Conservation (phyloP, 176 grass and related monocot species). For the sorghum (Sorghum bicolor) region DNA sequence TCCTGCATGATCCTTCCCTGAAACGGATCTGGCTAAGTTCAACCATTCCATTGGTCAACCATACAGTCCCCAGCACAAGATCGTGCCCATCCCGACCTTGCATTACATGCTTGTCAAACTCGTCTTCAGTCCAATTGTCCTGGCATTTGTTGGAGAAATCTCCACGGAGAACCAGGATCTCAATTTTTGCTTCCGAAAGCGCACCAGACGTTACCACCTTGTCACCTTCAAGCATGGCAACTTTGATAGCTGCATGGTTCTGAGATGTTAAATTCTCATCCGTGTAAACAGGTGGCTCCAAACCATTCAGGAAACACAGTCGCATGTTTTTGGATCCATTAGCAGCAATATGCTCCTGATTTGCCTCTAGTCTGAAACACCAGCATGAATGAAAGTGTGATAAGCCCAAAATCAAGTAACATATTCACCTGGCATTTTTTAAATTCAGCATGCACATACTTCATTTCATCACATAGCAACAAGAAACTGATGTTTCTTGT, state of each 20-base stretch:
- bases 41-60: conserved; percentile 9
- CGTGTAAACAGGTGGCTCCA: conserved; percentile 31
- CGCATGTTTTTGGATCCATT: neutral
- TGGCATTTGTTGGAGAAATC: conserved; percentile 10
- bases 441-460: too few species aligned
- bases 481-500: neutral
- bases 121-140: conserved; percentile 33
- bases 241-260: conserved; percentile 13
- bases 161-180: conserved; percentile 34
- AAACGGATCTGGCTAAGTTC: conserved; percentile 5
- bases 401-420: neutral
- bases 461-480: neutral
- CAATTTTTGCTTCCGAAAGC: neutral
- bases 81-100: conserved; percentile 30
- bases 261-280: conserved; percentile 2
- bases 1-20: conserved; percentile 39
- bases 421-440: neutral
- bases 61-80: conserved; percentile 11
- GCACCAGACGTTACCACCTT: neutral
- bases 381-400: neutral
- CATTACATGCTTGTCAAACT: conserved; percentile 23
- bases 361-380: conserved; percentile 9
- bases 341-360: neutral
- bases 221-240: conserved; percentile 29
- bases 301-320: conserved; percentile 15